Percentiles rank a stretch among this genome's conserved stretches.
phyloP scores from a whole-genome alignment of 2,329 filamentous ascomycete species.

The Eutypa lata region DNA sequence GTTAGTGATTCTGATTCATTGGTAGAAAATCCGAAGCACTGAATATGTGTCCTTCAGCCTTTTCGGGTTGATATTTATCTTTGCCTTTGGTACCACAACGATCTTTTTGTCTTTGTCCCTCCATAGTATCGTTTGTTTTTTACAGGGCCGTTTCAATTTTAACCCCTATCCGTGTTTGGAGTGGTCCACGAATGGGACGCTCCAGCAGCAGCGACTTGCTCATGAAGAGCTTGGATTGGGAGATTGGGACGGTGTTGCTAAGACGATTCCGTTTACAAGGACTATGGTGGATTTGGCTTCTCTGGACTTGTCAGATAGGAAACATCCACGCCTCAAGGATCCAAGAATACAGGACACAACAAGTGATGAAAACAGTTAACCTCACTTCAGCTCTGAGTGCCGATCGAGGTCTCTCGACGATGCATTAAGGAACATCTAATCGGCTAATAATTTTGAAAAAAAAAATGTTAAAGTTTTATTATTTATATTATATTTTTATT shows the following conservation, averaged over 20 bases:
- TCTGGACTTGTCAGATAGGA: neutral
- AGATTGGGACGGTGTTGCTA: neutral
- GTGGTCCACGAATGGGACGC: neutral
- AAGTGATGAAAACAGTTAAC: too few species aligned
- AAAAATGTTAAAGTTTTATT: too few species aligned
- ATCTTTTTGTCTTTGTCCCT: neutral
- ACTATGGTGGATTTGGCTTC: neutral
- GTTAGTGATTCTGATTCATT: too few species aligned
- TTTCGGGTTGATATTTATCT: neutral
- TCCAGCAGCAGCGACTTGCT: neutral
- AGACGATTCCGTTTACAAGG: neutral
- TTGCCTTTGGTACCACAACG: neutral
- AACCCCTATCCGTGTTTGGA: neutral
- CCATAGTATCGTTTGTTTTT: neutral
- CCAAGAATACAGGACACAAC: too few species aligned
- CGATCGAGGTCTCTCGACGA: too few species aligned
- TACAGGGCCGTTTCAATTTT: neutral
- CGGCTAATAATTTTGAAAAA: too few species aligned
- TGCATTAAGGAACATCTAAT: too few species aligned
- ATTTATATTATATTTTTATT: too few species aligned
- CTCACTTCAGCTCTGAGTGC: too few species aligned
- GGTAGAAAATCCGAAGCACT: neutral
- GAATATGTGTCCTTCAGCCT: neutral
- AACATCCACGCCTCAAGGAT: too few species aligned
- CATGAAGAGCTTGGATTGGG: neutral